Conservation (phyloP, 306 rosid genomes). For the Arachis hypogaea region DNA sequence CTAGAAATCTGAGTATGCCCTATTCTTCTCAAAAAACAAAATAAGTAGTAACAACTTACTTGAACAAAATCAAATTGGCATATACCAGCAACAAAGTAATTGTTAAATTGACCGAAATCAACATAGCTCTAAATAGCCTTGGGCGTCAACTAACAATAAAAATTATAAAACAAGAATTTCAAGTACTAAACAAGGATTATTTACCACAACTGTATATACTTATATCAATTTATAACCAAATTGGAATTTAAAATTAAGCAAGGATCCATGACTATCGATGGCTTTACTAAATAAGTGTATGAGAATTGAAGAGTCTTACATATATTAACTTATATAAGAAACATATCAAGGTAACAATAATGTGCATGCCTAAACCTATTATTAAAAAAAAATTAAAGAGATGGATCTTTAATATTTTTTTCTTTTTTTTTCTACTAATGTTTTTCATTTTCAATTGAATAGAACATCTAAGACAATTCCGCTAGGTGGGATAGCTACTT, state of each 20-base stretch:
- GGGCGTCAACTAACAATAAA: constrained; percentile 35
- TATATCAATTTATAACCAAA: background rate
- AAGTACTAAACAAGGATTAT: constrained; percentile 7
- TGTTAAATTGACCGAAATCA: constrained; percentile 83
- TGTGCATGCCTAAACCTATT: background rate
- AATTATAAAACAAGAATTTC: constrained; percentile 22
- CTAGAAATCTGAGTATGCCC: constrained; percentile 1
- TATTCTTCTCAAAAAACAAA: background rate
- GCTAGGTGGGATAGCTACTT: too few species aligned
- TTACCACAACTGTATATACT: constrained; percentile 1
- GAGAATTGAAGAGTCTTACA: background rate
- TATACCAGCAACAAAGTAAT: constrained; percentile 79
- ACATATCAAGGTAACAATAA: background rate
- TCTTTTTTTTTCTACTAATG: background rate
- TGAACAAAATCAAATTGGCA: constrained; percentile 75
- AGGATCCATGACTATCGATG: background rate
- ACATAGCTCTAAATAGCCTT: constrained; percentile 74
- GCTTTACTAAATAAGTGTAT: constrained; percentile 23
- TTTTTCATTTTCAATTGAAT: background rate
- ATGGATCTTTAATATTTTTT: background rate
- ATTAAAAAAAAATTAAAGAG: background rate
- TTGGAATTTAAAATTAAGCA: constrained; percentile 1
- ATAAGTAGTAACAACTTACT: constrained; percentile 55
- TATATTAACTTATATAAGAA: background rate
- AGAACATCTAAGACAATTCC: background rate